Evolutionary conservation across 306 rosid genomes (phyloP).

Genomic region (Sicyos baderoa): DNA sequence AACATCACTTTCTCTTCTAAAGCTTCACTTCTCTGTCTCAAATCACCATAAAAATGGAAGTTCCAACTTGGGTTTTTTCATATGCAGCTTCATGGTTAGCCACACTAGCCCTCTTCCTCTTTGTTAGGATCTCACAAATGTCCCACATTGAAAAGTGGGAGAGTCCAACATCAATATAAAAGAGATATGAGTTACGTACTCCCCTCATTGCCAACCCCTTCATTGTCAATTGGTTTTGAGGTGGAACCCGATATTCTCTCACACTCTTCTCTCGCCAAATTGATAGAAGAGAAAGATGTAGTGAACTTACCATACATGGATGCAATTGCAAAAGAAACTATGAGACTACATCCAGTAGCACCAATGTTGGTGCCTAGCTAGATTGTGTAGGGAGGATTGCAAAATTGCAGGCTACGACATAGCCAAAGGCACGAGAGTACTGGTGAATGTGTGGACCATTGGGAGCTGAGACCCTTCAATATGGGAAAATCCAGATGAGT

Average conservation of each 20-base stretch:
- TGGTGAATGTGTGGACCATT: slow-evolving; percentile 11
- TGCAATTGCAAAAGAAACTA: slow-evolving; percentile 8
- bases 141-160: too few species aligned
- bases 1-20: not conserved
- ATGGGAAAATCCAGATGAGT: not conserved
- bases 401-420: not conserved
- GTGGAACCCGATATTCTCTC: too few species aligned
- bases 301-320: not conserved
- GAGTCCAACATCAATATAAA: too few species aligned
- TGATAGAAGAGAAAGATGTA: slow-evolving; percentile 6
- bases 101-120: slow-evolving; percentile 38
- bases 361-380: not conserved
- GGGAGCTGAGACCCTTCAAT: not conserved
- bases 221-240: too few species aligned
- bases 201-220: too few species aligned
- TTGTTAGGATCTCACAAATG: too few species aligned
- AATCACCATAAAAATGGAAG: not conserved
- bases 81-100: slow-evolving; percentile 33
- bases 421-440: not conserved
- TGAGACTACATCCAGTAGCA: not conserved
- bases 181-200: too few species aligned
- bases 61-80: slow-evolving; percentile 28
- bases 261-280: too few species aligned
- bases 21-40: not conserved
- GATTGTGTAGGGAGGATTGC: slow-evolving; percentile 2